Evolutionary conservation across 148 eudicot genomes (phyloP).

Genomic region (Suaeda aralocaspica): DNA sequence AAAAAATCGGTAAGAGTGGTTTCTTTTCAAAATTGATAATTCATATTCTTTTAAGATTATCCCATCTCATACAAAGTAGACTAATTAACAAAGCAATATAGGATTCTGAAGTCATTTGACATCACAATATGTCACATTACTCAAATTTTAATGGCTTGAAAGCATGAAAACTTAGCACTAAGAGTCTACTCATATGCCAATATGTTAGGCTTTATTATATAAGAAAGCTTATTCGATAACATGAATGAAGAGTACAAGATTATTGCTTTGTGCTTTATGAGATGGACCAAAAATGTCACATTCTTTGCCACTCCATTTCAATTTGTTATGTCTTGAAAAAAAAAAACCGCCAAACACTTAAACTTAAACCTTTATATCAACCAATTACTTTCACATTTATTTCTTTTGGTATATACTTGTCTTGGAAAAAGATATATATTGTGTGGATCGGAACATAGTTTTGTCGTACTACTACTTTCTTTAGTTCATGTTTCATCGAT

Average conservation of each 20-base stretch:
- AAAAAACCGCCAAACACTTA: no score
- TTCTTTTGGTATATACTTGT: no score
- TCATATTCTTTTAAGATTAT: no score
- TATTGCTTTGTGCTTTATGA: constrained; percentile 5
- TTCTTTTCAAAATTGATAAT: no score
- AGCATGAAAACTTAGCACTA: constrained; percentile 10
- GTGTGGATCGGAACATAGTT: no score
- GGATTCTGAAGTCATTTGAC: neutral
- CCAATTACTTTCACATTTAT: neutral
- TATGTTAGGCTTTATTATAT: neutral
- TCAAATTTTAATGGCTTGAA: neutral
- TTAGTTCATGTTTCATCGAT: neutral
- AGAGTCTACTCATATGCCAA: constrained; percentile 11
- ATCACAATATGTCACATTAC: neutral
- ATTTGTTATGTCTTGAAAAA: neutral
- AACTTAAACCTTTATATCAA: neutral
- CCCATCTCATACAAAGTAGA: no score
- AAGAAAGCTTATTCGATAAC: neutral
- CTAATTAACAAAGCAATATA: no score
- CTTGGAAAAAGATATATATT: neutral
- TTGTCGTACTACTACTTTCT: neutral
- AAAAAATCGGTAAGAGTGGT: no score
- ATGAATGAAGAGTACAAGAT: neutral
- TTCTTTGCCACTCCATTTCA: neutral
- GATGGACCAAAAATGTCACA: constrained; percentile 15